These are phyloP conservation scores for Ormosia semicastrata DNA, from an alignment of 306 rosid genomes.

Conservation along the genomic window DNA sequence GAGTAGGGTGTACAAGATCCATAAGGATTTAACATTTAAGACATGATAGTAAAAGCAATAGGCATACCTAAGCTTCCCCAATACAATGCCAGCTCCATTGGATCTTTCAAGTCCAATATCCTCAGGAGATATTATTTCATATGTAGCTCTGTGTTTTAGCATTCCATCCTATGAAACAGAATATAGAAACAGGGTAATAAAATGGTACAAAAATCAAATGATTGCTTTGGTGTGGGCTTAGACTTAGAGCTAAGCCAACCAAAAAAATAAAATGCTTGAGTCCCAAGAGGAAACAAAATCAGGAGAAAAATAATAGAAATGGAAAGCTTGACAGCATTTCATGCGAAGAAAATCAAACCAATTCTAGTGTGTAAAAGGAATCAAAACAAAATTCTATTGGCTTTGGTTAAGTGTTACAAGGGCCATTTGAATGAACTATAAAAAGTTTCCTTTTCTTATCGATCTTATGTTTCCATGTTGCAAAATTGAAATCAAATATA, in stretches of 20 bases:
- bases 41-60: not conserved
- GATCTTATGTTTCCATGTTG: not conserved
- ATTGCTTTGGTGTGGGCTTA: not conserved
- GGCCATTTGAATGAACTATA: not conserved
- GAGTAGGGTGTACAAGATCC: too few species aligned
- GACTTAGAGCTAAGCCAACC: not conserved
- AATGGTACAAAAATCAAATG: not conserved
- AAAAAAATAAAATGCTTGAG: not conserved
- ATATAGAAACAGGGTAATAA: not conserved
- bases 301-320: not conserved
- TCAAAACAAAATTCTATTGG: not conserved
- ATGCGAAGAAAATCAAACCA: not conserved
- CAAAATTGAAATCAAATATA: not conserved
- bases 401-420: not conserved
- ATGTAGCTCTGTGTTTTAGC: slow-evolving; percentile 86
- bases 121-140: slow-evolving; percentile 85
- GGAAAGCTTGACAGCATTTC: not conserved
- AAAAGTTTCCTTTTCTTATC: not conserved
- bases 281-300: not conserved
- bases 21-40: not conserved
- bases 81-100: slow-evolving; percentile 68
- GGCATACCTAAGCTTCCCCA: slow-evolving; percentile 90
- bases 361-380: not conserved
- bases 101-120: slow-evolving; percentile 75
- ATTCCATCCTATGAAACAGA: slow-evolving; percentile 73